Evolutionary conservation across 768 basidiomycete species (phyloP).

Genomic region (Galerina marginata): DNA sequence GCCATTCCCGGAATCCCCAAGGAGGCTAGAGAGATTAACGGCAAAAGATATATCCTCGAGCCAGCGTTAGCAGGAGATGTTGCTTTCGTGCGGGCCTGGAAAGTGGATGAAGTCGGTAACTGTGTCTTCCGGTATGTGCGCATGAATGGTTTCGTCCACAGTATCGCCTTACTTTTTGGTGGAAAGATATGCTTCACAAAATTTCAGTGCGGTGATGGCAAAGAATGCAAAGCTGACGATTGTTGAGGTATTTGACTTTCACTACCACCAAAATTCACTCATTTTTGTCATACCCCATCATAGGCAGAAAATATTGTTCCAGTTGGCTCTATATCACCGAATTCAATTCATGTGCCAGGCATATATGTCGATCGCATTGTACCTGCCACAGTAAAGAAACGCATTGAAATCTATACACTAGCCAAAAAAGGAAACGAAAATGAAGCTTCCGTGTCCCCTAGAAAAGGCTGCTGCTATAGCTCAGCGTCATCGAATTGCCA

Average conservation of each 20-base stretch:
- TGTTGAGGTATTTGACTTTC: conserved; percentile 66
- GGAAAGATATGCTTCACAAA: conserved; percentile 81
- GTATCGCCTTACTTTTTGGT: conserved; percentile 1
- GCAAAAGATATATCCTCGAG: conserved; percentile 84
- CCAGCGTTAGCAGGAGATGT: conserved; percentile 80
- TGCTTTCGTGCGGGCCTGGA: conserved; percentile 90
- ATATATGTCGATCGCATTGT: conserved; percentile 93
- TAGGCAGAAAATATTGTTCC: conserved; percentile 92
- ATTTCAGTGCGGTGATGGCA: conserved; percentile 88
- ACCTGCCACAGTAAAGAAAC: conserved; percentile 73
- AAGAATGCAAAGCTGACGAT: conserved; percentile 89
- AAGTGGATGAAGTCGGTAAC: conserved; percentile 90
- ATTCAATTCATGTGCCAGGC: conserved; percentile 81
- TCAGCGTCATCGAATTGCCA: conserved; percentile 77
- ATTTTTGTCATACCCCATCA: neutral
- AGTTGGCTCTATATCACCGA: conserved; percentile 78
- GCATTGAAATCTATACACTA: conserved; percentile 77
- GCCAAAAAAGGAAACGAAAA: conserved; percentile 50
- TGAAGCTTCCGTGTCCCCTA: conserved; percentile 37
- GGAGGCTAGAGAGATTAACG: conserved; percentile 77
- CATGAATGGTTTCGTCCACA: neutral
- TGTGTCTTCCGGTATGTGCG: conserved; percentile 79
- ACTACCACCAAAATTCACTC: neutral
- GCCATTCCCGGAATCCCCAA: conserved; percentile 76
- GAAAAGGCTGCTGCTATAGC: conserved; percentile 60